phyloP scores from a whole-genome alignment of 352 stramenopile species.

The Pythium coloratum region DNA sequence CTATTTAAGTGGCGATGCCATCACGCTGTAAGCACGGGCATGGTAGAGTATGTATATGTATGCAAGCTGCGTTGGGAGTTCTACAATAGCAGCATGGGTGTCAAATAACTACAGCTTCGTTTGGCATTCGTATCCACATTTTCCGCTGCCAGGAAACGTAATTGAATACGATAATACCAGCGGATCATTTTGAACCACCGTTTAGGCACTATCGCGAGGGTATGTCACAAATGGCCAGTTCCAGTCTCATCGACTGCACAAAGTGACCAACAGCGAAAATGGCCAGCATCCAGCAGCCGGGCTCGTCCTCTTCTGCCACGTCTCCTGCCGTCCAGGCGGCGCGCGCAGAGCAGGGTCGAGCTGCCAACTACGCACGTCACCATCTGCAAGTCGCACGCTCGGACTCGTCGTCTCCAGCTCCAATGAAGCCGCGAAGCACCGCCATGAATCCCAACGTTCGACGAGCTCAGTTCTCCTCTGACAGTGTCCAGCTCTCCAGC shows the following conservation, averaged over 20 bases:
- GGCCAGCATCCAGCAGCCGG: constrained; percentile 14
- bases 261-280: constrained; percentile 7
- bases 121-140: background rate
- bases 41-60: background rate
- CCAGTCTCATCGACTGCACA: background rate
- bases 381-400: constrained; percentile 3
- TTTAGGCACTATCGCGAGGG: background rate
- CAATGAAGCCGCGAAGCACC: constrained; percentile 4
- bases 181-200: background rate
- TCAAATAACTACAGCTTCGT: background rate
- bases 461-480: constrained; percentile 8
- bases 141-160: background rate
- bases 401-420: constrained; percentile 4
- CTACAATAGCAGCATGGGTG: background rate
- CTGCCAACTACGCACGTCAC: background rate
- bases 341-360: background rate
- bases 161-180: background rate
- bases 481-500: constrained; percentile 4
- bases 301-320: constrained; percentile 2
- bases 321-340: constrained; percentile 11
- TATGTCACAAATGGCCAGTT: constrained; percentile 12
- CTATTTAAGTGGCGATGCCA: constrained; percentile 73
- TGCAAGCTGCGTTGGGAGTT: background rate
- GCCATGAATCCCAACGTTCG: background rate
- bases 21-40: constrained; percentile 41